A percentile compares a stretch with the other conserved stretches of the same genome.
phyloP scores from a whole-genome alignment of 352 stramenopile species.

The Thraustochytrium sp. region DNA sequence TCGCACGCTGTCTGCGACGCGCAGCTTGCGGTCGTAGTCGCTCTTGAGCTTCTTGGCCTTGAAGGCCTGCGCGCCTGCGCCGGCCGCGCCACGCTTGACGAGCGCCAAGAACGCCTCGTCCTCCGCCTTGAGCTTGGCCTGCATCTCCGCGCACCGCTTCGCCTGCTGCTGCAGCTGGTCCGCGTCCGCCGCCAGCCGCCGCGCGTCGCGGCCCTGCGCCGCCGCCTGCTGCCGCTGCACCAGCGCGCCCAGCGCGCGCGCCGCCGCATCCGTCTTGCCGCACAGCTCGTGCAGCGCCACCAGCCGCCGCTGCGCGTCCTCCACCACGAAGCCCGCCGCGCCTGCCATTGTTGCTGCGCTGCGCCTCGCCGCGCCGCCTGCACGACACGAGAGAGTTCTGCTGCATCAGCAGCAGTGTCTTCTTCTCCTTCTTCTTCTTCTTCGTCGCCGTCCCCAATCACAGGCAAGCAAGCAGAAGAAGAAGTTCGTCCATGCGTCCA shows the following conservation, averaged over 20 bases:
- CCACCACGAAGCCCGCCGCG: slow-evolving; percentile 16
- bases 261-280: neutral
- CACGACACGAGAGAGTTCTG: too few relatives aligned
- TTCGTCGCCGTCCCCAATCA: too few relatives aligned
- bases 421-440: too few relatives aligned
- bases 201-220: neutral
- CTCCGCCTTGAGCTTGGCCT: neutral
- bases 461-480: too few relatives aligned
- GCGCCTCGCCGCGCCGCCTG: too few relatives aligned
- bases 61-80: neutral
- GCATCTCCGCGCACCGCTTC: neutral
- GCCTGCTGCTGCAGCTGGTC: neutral
- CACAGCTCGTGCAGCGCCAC: neutral
- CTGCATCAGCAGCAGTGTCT: too few relatives aligned
- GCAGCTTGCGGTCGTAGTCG: neutral
- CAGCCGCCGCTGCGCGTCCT: neutral
- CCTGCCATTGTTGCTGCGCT: too few relatives aligned
- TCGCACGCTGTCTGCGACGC: neutral
- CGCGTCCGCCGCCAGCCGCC: neutral
- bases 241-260: neutral
- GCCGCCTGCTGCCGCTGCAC: neutral
- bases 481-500: too few relatives aligned
- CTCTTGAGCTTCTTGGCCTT: neutral
- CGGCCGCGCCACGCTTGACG: neutral
- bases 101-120: neutral